These are phyloP conservation scores for Achaetomiella virescens DNA, from an alignment of 495 filamentous ascomycete species.

Conservation along the genomic window DNA sequence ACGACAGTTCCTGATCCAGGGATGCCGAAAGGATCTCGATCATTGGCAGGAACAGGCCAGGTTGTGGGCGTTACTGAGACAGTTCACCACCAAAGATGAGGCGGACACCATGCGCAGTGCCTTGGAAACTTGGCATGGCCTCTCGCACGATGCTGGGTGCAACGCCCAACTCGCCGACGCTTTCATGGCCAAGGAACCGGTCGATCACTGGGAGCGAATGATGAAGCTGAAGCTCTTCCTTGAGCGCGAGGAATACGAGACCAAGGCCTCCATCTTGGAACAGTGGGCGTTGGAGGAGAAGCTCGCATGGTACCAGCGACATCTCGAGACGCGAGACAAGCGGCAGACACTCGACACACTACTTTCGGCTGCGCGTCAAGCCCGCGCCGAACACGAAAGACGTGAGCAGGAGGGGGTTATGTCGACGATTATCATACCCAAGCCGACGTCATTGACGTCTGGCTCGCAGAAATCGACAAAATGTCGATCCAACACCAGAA, in stretches of 20 bases:
- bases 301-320: conserved; percentile 19
- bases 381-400: not conserved
- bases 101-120: conserved; percentile 2
- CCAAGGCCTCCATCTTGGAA: conserved; percentile 14
- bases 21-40: conserved; percentile 10
- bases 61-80: conserved; percentile 15
- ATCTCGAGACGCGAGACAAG: conserved; percentile 12
- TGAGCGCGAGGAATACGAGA: conserved; percentile 10
- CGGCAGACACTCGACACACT: conserved; percentile 10
- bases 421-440: conserved; percentile 16
- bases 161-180: conserved; percentile 14
- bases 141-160: not conserved
- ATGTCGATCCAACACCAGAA: conserved; percentile 21
- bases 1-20: conserved; percentile 10
- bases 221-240: conserved; percentile 21
- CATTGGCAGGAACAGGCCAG: conserved; percentile 27
- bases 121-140: conserved; percentile 16
- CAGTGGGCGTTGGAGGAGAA: conserved; percentile 24
- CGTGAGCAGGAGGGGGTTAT: conserved; percentile 15
- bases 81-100: conserved; percentile 12
- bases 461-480: conserved; percentile 14
- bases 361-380: not conserved
- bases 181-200: conserved; percentile 10
- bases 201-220: conserved; percentile 23
- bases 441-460: conserved; percentile 15